These are phyloP conservation scores for Agarophyton chilense DNA, from an alignment of 23 red algal genomes.

Conservation along the genomic window DNA sequence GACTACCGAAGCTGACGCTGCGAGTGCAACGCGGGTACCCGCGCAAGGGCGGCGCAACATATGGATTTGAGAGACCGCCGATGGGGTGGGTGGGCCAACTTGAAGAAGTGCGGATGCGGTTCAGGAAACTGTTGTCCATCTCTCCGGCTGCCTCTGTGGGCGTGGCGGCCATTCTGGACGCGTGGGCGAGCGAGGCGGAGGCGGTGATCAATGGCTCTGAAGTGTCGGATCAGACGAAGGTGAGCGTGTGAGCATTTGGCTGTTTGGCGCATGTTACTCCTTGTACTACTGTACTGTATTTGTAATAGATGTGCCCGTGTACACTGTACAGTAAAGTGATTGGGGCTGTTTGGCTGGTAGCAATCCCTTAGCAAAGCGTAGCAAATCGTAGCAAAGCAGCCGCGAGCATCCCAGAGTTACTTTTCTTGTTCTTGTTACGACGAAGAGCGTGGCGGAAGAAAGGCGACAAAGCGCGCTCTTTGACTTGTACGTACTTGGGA, in stretches of 20 bases:
- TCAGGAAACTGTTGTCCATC: conserved; percentile 62
- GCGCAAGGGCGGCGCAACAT: conserved; percentile 69
- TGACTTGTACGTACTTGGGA: too few species aligned
- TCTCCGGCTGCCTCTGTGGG: conserved; percentile 71
- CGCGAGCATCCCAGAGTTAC: too few species aligned
- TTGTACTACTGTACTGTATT: too few species aligned
- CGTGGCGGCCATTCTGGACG: conserved; percentile 71
- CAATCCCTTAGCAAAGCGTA: too few species aligned
- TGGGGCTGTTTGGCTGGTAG: too few species aligned
- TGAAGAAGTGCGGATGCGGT: conserved; percentile 40
- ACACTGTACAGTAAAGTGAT: too few species aligned
- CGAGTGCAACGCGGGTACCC: conserved; percentile 77
- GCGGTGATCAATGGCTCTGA: conserved; percentile 61
- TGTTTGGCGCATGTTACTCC: neutral
- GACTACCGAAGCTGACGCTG: conserved; percentile 55
- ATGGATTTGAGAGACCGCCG: conserved; percentile 76
- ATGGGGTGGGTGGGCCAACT: conserved; percentile 77
- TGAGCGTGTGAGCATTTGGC: neutral
- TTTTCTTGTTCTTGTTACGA: too few species aligned
- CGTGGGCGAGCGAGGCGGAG: conserved; percentile 69
- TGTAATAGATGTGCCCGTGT: too few species aligned
- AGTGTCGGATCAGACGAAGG: conserved; percentile 33
- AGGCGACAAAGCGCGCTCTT: too few species aligned
- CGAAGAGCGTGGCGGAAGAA: too few species aligned
- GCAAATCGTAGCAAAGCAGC: too few species aligned